Percentiles rank a stretch among this genome's conserved stretches.
Evolutionary conservation across 176 grass and related monocot genomes (phyloP).

Genomic region (Coix lacrymajobi): DNA sequence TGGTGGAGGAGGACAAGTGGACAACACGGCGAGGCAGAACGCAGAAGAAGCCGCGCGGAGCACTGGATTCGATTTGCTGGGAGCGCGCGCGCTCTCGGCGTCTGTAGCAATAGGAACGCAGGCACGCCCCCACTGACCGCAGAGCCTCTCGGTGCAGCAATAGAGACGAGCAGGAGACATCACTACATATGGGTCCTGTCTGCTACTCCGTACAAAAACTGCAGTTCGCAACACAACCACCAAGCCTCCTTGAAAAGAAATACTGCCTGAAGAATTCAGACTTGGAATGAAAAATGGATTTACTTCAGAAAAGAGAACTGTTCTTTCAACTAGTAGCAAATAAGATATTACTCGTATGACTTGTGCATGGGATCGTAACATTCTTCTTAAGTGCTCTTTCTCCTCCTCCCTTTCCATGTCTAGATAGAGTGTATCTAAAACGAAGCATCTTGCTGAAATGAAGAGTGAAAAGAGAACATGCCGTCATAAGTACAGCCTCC

Average conservation of each 20-base stretch:
- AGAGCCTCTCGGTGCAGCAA: too few species aligned
- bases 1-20: too few species aligned
- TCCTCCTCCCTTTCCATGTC: conserved; percentile 77
- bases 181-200: too few species aligned
- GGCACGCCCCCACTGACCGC: too few species aligned
- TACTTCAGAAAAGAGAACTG: conserved; percentile 31
- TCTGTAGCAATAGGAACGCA: neutral
- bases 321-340: conserved; percentile 7
- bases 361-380: conserved; percentile 64
- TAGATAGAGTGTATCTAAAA: conserved; percentile 78
- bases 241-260: conserved; percentile 68
- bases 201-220: neutral
- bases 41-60: too few species aligned
- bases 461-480: conserved; percentile 8
- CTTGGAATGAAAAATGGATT: neutral
- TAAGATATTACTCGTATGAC: conserved; percentile 62
- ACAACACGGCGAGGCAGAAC: too few species aligned
- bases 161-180: too few species aligned
- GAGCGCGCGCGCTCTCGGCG: neutral
- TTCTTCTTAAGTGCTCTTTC: conserved; percentile 64
- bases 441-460: conserved; percentile 66
- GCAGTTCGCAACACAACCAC: neutral
- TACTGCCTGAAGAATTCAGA: conserved; percentile 56
- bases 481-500: neutral
- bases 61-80: too few species aligned